Evolutionary conservation across 345 rosid genomes (phyloP).

Genomic region (Arabidopsis suecica): DNA sequence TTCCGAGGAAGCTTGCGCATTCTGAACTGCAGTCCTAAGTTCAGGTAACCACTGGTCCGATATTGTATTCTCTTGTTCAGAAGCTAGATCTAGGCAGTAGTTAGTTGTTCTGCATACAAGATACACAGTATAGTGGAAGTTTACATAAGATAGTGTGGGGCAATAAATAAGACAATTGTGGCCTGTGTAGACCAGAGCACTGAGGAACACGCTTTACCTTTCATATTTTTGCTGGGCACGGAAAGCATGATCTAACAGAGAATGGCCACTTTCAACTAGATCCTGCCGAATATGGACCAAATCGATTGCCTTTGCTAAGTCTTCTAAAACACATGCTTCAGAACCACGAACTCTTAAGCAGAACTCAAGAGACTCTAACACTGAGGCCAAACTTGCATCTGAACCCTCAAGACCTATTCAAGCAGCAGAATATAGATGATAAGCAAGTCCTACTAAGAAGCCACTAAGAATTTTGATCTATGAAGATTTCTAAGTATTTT

Average conservation of each 20-base stretch:
- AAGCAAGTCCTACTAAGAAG: neutral
- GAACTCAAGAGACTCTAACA: conserved; percentile 86
- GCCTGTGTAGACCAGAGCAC: neutral
- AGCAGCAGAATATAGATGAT: conserved; percentile 9
- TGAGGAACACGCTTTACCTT: conserved; percentile 53
- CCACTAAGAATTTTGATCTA: neutral
- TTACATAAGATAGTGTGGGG: conserved; percentile 2
- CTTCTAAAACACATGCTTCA: conserved; percentile 89
- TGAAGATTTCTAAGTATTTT: neutral
- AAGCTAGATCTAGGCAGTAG: conserved; percentile 78
- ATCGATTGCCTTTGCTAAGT: conserved; percentile 85
- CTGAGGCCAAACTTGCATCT: conserved; percentile 88
- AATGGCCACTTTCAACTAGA: conserved; percentile 88
- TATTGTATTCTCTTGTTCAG: conserved; percentile 81
- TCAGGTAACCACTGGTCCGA: conserved; percentile 89
- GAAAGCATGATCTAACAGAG: conserved; percentile 78
- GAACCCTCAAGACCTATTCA: conserved; percentile 83
- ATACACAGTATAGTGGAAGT: conserved; percentile 8
- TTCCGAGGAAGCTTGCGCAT: conserved; percentile 73
- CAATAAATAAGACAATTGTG: neutral
- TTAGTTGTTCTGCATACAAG: conserved; percentile 65
- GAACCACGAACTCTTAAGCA: conserved; percentile 92
- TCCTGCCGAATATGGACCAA: conserved; percentile 78
- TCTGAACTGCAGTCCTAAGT: conserved; percentile 66
- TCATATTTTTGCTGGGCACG: conserved; percentile 86